These are phyloP conservation scores for Kuraishia piskuri DNA, from an alignment of 805 yeast genomes.

Conservation along the genomic window DNA sequence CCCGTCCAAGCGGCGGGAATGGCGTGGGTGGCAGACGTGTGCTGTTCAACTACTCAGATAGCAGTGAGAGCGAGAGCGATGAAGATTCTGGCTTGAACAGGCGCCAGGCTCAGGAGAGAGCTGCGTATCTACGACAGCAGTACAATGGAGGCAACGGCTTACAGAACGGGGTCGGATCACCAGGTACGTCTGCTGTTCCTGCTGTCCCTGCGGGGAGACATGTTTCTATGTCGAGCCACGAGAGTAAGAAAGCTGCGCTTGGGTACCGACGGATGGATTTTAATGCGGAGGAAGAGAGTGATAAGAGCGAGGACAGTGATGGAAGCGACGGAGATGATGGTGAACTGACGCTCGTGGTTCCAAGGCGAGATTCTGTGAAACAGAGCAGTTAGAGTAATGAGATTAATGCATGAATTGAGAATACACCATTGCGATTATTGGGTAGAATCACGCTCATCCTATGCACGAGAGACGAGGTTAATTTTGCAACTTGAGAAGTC, in stretches of 20 bases:
- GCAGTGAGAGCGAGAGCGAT: background rate
- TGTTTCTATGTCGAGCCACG: no score
- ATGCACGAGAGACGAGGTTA: no score
- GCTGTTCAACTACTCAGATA: background rate
- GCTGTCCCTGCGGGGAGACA: no score
- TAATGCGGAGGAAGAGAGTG: conserved; percentile 10
- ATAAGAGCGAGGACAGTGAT: conserved; percentile 26
- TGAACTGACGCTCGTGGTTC: conserved; percentile 33
- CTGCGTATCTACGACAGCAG: background rate
- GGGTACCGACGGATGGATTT: background rate
- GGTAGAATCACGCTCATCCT: no score
- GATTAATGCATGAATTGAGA: background rate
- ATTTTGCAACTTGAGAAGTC: no score
- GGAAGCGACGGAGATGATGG: conserved; percentile 33
- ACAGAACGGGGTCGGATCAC: no score
- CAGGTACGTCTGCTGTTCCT: no score
- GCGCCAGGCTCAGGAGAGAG: background rate
- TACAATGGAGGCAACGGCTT: background rate
- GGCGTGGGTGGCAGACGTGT: background rate
- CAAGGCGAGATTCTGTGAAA: conserved; percentile 25
- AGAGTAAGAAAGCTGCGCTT: background rate
- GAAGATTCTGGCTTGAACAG: background rate
- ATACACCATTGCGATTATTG: no score
- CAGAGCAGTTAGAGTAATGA: conserved; percentile 6
- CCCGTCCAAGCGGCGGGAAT: background rate